These are phyloP conservation scores for Gossypium davidsonii DNA, from an alignment of 441 rosid species.

Conservation along the genomic window DNA sequence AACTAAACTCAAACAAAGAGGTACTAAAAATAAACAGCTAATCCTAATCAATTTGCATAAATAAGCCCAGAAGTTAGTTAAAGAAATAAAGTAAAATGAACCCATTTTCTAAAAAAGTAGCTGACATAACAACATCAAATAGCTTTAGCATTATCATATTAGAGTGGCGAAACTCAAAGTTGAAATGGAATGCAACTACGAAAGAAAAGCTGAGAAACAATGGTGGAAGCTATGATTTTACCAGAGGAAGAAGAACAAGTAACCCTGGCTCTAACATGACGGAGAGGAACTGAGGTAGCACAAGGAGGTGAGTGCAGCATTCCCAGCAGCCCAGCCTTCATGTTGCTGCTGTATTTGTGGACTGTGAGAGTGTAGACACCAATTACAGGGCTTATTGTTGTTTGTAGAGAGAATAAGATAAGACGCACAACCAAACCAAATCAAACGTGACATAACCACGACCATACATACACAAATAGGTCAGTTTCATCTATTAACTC, in stretches of 20 bases:
- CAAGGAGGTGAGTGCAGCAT: slow-evolving; percentile 24
- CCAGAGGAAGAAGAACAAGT: slow-evolving; percentile 37
- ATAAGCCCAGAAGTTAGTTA: background rate
- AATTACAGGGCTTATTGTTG: background rate
- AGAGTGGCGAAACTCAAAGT: background rate
- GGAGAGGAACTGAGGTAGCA: slow-evolving; percentile 21
- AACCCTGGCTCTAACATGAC: slow-evolving; percentile 24
- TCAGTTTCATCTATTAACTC: too few species aligned
- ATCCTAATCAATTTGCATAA: background rate
- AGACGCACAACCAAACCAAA: slow-evolving; percentile 11
- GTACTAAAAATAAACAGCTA: background rate
- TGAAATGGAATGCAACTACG: background rate
- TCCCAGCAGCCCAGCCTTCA: slow-evolving; percentile 31
- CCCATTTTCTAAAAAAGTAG: background rate
- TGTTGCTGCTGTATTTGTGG: slow-evolving; percentile 6
- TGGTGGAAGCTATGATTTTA: background rate
- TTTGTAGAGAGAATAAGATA: slow-evolving; percentile 16
- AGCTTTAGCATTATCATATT: background rate
- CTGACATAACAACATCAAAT: background rate
- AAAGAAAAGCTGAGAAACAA: background rate
- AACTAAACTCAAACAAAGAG: background rate
- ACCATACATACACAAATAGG: slow-evolving; percentile 1
- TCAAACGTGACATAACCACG: background rate
- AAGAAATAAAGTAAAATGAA: background rate
- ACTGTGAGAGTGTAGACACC: background rate